A percentile compares a stretch with the other conserved stretches of the same genome.
Evolutionary conservation across 441 rosid genomes (phyloP).

Genomic region (Gossypium trilobum): DNA sequence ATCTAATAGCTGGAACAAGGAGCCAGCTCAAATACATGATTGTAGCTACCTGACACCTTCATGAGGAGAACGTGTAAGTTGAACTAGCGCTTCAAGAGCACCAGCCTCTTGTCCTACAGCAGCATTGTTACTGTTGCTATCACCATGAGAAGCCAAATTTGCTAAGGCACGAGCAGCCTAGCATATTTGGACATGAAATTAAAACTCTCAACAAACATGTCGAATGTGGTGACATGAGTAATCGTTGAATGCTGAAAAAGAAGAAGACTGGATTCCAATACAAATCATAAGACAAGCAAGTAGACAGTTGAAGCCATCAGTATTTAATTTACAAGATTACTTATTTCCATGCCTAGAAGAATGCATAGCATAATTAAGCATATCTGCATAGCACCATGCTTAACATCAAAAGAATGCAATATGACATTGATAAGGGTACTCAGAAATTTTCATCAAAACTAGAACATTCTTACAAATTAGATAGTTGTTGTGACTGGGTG

Average conservation of each 20-base stretch:
- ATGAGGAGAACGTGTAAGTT: constrained; percentile 72
- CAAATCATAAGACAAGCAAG: neutral
- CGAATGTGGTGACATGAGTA: neutral
- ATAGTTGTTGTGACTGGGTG: neutral
- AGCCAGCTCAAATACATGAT: neutral
- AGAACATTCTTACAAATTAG: neutral
- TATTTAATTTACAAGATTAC: neutral
- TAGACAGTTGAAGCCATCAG: constrained; percentile 1
- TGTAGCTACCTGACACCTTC: constrained; percentile 80
- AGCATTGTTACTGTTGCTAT: constrained; percentile 84
- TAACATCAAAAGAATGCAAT: neutral
- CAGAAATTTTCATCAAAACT: neutral
- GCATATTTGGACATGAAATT: neutral
- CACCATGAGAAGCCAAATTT: constrained; percentile 98
- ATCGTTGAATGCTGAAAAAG: neutral
- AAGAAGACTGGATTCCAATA: neutral
- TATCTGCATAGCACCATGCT: neutral
- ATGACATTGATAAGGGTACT: neutral
- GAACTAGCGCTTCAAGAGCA: constrained; percentile 91
- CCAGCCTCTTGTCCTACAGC: constrained; percentile 96
- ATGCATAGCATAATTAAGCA: neutral
- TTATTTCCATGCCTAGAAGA: neutral
- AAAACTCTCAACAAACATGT: constrained; percentile 13
- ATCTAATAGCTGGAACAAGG: neutral
- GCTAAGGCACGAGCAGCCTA: constrained; percentile 99